Percentiles rank a stretch among this genome's conserved stretches.
Conservation (phyloP, 805 yeast species). For the Saccharomycopsis fermentans region DNA sequence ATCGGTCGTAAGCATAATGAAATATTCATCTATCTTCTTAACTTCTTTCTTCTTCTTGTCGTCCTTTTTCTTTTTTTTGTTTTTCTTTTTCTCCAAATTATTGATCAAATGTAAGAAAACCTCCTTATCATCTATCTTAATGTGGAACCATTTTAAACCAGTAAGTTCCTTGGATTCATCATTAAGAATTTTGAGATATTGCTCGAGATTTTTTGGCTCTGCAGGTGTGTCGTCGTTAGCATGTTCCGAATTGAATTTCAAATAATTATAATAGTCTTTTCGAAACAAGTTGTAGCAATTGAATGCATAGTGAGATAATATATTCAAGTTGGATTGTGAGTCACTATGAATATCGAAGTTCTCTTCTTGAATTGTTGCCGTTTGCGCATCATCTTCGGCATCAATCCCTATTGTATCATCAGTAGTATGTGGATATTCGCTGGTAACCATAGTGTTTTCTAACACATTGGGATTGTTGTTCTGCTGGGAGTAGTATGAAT, state of each 20-base stretch:
- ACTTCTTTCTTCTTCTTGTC: conserved; percentile 3
- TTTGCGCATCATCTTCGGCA: not conserved
- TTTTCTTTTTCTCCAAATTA: not conserved
- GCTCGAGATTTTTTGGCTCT: conserved; percentile 2
- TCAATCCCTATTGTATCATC: not conserved
- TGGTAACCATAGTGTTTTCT: not conserved
- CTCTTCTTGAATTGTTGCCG: not conserved
- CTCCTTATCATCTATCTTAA: conserved; percentile 9
- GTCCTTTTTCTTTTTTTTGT: not conserved
- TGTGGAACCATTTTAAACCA: conserved; percentile 13
- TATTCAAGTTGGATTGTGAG: conserved; percentile 2
- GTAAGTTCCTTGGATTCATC: not conserved
- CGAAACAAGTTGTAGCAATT: conserved; percentile 8
- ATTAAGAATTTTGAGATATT: not conserved
- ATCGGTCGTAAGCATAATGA: conserved; percentile 7
- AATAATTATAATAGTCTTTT: conserved; percentile 6
- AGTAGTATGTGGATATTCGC: not conserved
- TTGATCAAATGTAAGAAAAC: conserved; percentile 11
- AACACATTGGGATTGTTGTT: not conserved
- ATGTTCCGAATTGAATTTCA: conserved; percentile 1
- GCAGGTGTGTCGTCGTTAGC: conserved; percentile 1
- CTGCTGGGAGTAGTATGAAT: not conserved
- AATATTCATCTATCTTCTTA: conserved; percentile 10
- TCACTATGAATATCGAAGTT: conserved; percentile 1
- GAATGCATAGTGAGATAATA: conserved; percentile 11